A percentile compares a stretch with the other conserved stretches of the same genome.
Evolutionary conservation across 371 early-diverging fungal species (phyloP).

Genomic region (Mucor sp.): DNA sequence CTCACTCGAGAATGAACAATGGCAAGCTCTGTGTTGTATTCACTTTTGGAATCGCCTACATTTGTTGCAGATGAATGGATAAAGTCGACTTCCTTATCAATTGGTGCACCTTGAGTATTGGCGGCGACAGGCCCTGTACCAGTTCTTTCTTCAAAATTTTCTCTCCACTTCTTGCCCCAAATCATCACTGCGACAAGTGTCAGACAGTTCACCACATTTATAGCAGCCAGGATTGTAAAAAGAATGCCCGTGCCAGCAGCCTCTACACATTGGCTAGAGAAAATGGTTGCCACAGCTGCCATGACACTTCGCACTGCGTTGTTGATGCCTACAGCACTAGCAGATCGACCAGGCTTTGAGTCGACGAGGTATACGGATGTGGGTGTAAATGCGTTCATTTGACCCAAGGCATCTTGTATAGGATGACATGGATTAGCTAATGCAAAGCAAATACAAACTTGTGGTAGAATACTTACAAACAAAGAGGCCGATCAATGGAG

Average conservation of each 20-base stretch:
- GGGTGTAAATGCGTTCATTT: constrained; percentile 43
- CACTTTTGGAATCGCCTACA: not conserved
- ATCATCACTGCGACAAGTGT: constrained; percentile 21
- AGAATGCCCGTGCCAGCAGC: constrained; percentile 26
- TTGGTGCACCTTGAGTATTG: too few species aligned
- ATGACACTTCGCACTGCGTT: constrained; percentile 47
- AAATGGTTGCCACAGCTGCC: constrained; percentile 35
- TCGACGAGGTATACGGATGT: constrained; percentile 58
- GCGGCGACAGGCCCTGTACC: not conserved
- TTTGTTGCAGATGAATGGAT: not conserved
- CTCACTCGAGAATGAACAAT: not conserved
- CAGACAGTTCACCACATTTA: constrained; percentile 25
- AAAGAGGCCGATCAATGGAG: constrained; percentile 52
- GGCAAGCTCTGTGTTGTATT: not conserved
- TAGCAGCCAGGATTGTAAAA: constrained; percentile 26
- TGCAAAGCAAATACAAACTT: not conserved
- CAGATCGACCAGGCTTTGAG: constrained; percentile 54
- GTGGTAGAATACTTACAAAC: constrained; percentile 56
- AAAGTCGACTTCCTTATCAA: not conserved
- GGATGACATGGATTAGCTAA: not conserved
- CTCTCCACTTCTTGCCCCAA: constrained; percentile 29
- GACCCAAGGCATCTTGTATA: constrained; percentile 32
- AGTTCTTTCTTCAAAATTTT: constrained; percentile 12
- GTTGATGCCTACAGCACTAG: constrained; percentile 54
- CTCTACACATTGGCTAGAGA: constrained; percentile 24